Conservation (phyloP, 805 yeast genomes). For the Candida berthetii region DNA sequence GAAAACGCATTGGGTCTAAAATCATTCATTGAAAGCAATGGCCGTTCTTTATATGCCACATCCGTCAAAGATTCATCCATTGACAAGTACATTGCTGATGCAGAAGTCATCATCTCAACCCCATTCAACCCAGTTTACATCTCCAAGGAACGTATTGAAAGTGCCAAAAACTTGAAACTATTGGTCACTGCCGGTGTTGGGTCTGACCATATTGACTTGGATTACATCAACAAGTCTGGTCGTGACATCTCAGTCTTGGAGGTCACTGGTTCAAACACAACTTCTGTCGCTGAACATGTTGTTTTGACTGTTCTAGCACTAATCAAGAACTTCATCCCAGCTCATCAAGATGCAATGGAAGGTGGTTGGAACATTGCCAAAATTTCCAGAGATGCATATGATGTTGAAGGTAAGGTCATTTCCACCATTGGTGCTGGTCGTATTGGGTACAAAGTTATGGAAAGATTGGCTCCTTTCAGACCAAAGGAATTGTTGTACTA, state of each 20-base stretch:
- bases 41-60: slow-evolving; percentile 63
- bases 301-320: slow-evolving; percentile 65
- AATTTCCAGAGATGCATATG: slow-evolving; percentile 67
- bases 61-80: slow-evolving; percentile 62
- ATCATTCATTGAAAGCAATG: slow-evolving; percentile 55
- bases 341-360: slow-evolving; percentile 58
- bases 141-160: slow-evolving; percentile 56
- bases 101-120: slow-evolving; percentile 73
- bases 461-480: slow-evolving; percentile 65
- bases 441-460: slow-evolving; percentile 71
- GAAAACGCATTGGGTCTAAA: slow-evolving; percentile 75
- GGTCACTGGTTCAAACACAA: slow-evolving; percentile 79
- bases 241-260: slow-evolving; percentile 63
- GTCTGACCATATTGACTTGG: slow-evolving; percentile 72
- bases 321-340: slow-evolving; percentile 74
- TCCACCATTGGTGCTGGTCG: slow-evolving; percentile 84
- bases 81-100: slow-evolving; percentile 62
- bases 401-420: slow-evolving; percentile 67
- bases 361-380: slow-evolving; percentile 77
- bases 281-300: slow-evolving; percentile 78
- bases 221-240: slow-evolving; percentile 53
- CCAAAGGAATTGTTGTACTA: slow-evolving; percentile 69
- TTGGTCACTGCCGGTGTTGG: slow-evolving; percentile 83
- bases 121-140: slow-evolving; percentile 83
- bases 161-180: slow-evolving; percentile 66